Evolutionary conservation across 192 early-diverging fungal genomes (phyloP), one percentile per base, ranked within the genome.

Genomic region (Obelidium mucronatum): DNA sequence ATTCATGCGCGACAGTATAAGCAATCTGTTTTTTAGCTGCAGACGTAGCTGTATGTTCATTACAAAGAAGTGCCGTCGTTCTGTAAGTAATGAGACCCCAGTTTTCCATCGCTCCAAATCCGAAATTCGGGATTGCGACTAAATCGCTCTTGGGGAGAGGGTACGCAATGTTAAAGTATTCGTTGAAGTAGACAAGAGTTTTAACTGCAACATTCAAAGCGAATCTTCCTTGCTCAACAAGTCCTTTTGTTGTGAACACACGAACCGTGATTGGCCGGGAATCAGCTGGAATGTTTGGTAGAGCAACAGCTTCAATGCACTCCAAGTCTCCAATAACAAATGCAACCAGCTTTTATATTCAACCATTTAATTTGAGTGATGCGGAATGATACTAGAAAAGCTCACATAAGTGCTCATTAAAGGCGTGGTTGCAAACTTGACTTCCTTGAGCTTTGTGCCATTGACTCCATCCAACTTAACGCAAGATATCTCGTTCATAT

Each of bases 21-120:
- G 95, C 93, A 76, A 95, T 91, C 33, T 85, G 82, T 82, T 94
- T 89, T 84, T 96, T 97, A 75, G 87, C 88, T 37, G 79, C 83
- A 30, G 90, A 88, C 71, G 89, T 88, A 34, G 93, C 92, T 8
- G 79, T 88, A 76, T 90, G 89, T 76, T 92, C 91, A 83, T 97
- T 94, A 77, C 91, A 92, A 26, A 98, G 83, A 40, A 98, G 84
- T 13, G 89, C 89, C 28, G 91, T 88, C 30, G 92, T 90, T 58
- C 96, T 90, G 76, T 94, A 97, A 13, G 97, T 98, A 44, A 98
- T 88, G 36, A 97, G 80, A 68, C 97, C 97, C 97, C 97, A 98
- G 85, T 98, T 98, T 84, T 97, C 95, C 96, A 98, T 97, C 19
- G 87, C 87, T 19, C 73, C 73, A 53, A 53, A 61, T 0, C 26